A percentile compares a stretch with the other conserved stretches of the same genome.
Evolutionary conservation across 225 moss, liverwort and hornwort genomes (phyloP).

Genomic region (Sphagnum tenellum): DNA sequence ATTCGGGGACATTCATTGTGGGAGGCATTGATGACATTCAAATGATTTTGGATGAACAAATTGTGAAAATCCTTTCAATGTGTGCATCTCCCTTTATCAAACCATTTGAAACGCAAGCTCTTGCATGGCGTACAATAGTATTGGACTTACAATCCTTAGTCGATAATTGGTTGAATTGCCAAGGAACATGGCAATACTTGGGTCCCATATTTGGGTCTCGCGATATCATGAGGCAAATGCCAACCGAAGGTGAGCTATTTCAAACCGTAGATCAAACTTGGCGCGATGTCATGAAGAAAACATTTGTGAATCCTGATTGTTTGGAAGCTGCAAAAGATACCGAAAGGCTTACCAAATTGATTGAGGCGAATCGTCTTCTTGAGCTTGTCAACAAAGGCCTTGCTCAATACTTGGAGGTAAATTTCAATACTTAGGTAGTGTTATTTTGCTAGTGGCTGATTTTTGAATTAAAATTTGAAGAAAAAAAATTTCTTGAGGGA

Average conservation of each 20-base stretch:
- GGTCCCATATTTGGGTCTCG: conserved; percentile 85
- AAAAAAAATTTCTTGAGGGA: no score
- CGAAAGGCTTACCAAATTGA: conserved; percentile 53
- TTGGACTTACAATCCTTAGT: conserved; percentile 70
- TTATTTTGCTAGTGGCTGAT: no score
- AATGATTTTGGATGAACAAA: conserved; percentile 84
- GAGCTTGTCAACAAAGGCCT: conserved; percentile 86
- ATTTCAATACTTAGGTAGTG: no score
- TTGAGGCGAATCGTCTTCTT: conserved; percentile 70
- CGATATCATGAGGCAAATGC: conserved; percentile 95
- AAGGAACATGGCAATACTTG: conserved; percentile 90
- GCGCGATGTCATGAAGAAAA: conserved; percentile 89
- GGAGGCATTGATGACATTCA: conserved; percentile 87
- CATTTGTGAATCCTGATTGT: conserved; percentile 52
- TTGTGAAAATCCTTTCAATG: conserved; percentile 77
- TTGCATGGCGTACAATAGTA: conserved; percentile 61
- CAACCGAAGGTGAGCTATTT: conserved; percentile 76
- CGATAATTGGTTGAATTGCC: conserved; percentile 84
- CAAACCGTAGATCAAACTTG: conserved; percentile 90
- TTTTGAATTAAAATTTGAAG: no score
- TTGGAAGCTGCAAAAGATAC: conserved; percentile 57
- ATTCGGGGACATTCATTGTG: conserved; percentile 73
- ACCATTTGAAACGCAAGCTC: conserved; percentile 66
- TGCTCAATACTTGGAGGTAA: conserved; percentile 79
- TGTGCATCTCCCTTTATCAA: conserved; percentile 86